Evolutionary conservation across 495 filamentous ascomycete genomes (phyloP).

Genomic region (Trichoderma virens): DNA sequence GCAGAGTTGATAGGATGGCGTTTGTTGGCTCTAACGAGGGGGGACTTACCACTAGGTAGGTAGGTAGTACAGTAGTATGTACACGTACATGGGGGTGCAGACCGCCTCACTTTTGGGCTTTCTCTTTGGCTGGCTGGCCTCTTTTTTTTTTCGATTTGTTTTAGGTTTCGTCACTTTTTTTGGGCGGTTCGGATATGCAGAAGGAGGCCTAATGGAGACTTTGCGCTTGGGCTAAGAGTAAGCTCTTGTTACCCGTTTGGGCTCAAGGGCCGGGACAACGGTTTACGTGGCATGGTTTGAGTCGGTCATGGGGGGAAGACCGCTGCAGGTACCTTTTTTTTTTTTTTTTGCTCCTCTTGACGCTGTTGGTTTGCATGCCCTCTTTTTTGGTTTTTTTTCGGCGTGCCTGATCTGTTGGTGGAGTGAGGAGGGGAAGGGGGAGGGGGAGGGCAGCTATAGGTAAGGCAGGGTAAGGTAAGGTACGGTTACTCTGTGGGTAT

Average conservation of each 20-base stretch:
- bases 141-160: too few relatives aligned
- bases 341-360: background rate
- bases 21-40: background rate
- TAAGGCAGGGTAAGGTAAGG: background rate
- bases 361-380: background rate
- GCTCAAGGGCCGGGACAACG: background rate
- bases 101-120: constrained; percentile 7
- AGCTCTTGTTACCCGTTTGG: background rate
- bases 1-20: background rate
- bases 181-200: too few relatives aligned
- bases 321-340: constrained; percentile 4
- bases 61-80: too few relatives aligned
- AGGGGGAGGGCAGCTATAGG: background rate
- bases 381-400: background rate
- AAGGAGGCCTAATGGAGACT: too few relatives aligned
- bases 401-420: background rate
- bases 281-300: constrained; percentile 4
- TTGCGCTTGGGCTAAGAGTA: background rate
- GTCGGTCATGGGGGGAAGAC: background rate
- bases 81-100: too few relatives aligned
- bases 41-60: background rate
- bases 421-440: background rate
- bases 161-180: too few relatives aligned
- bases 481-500: too few relatives aligned
- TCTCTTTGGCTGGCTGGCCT: too few relatives aligned